Conservation (phyloP, 2,329 filamentous ascomycete species). For the Penicillium sp. region DNA sequence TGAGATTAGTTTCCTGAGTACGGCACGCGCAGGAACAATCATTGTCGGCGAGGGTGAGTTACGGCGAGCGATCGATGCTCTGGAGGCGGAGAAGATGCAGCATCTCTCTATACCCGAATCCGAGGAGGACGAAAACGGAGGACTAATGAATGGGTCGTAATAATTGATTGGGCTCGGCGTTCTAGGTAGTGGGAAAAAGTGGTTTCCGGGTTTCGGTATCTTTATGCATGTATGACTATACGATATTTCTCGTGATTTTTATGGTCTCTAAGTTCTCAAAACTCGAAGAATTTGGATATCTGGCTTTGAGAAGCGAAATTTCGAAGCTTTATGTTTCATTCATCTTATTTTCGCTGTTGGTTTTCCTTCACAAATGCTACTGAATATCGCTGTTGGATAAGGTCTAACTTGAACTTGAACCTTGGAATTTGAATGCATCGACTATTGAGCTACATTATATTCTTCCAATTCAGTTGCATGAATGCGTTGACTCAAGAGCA, state of each 20-base stretch:
- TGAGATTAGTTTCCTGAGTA: slow-evolving; percentile 90
- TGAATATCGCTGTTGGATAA: too few relatives aligned
- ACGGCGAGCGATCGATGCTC: slow-evolving; percentile 71
- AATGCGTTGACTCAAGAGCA: too few relatives aligned
- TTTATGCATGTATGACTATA: slow-evolving; percentile 2
- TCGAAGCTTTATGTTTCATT: too few relatives aligned
- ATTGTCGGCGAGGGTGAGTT: slow-evolving; percentile 79
- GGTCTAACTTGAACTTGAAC: too few relatives aligned
- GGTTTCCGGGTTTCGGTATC: not conserved
- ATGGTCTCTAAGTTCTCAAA: too few relatives aligned
- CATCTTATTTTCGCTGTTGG: too few relatives aligned
- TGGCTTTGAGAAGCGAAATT: not conserved
- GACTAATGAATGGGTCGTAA: not conserved
- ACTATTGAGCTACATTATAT: too few relatives aligned
- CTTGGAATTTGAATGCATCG: too few relatives aligned
- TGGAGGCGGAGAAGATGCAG: slow-evolving; percentile 50
- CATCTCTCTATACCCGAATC: not conserved
- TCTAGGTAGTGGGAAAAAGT: not conserved
- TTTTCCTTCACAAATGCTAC: too few relatives aligned
- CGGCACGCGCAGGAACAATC: slow-evolving; percentile 84
- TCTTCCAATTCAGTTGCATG: too few relatives aligned
- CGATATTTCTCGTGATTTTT: not conserved
- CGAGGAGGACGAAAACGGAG: not conserved
- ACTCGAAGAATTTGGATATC: not conserved
- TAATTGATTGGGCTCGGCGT: not conserved